Percentiles rank a stretch among this genome's conserved stretches.
Evolutionary conservation across 1,139 yeast genomes (phyloP).

Genomic region (Candida sanyaensis): DNA sequence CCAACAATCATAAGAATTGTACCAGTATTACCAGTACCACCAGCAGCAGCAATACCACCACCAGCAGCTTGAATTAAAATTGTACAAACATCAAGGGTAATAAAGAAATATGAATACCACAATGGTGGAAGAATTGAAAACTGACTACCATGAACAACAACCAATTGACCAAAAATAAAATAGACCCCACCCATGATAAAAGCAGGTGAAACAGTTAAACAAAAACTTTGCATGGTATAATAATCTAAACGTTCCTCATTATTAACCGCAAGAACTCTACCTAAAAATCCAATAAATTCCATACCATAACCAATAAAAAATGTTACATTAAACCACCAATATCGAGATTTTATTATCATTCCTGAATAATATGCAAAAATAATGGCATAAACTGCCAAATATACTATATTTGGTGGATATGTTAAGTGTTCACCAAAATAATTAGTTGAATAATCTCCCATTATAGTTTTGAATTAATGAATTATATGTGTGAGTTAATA

Average conservation of each 20-base stretch:
- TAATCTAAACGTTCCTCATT: constrained; percentile 31
- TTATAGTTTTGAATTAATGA: too few relatives aligned
- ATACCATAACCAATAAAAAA: constrained; percentile 30
- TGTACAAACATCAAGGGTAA: constrained; percentile 63
- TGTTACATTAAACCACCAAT: constrained; percentile 31
- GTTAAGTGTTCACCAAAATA: constrained; percentile 24
- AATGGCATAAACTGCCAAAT: constrained; percentile 26
- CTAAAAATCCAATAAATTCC: constrained; percentile 65
- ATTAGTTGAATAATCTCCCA: constrained; percentile 14
- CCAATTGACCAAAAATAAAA: constrained; percentile 68
- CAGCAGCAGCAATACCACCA: constrained; percentile 68
- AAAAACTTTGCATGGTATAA: constrained; percentile 65
- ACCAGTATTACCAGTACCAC: constrained; percentile 53
- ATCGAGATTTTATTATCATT: constrained; percentile 25
- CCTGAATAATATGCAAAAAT: constrained; percentile 22
- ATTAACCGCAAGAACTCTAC: constrained; percentile 51
- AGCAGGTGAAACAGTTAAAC: constrained; percentile 81
- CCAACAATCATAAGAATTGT: constrained; percentile 81
- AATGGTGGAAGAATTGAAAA: constrained; percentile 68
- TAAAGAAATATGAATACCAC: constrained; percentile 69
- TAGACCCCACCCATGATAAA: constrained; percentile 87
- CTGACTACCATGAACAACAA: constrained; percentile 64
- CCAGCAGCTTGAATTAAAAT: constrained; percentile 81
- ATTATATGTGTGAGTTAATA: too few relatives aligned
- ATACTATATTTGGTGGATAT: constrained; percentile 33